phyloP scores from a whole-genome alignment of 2,329 filamentous ascomycete species.

The Metarhizium robertsii region DNA sequence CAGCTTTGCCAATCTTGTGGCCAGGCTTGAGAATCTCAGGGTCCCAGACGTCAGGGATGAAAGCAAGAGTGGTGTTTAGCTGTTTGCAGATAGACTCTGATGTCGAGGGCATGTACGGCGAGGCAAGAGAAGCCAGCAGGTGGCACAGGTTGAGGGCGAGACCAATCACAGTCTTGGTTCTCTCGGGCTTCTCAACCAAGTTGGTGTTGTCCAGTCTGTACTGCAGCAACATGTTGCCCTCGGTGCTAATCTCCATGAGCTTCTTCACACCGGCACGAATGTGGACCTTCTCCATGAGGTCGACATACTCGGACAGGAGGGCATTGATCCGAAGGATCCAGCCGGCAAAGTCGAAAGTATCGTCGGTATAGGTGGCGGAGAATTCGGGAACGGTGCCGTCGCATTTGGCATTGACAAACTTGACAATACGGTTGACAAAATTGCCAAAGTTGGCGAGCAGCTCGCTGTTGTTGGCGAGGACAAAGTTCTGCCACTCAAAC shows the following conservation, averaged over 20 bases:
- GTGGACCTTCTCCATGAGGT: conserved; percentile 61
- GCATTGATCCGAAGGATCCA: conserved; percentile 35
- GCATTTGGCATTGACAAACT: conserved; percentile 70
- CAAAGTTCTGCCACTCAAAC: conserved; percentile 81
- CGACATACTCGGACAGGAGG: conserved; percentile 56
- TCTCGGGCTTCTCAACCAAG: conserved; percentile 43
- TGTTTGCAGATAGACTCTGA: conserved; percentile 67
- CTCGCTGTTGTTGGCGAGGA: conserved; percentile 79
- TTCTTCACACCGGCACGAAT: conserved; percentile 57
- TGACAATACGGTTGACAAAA: conserved; percentile 64
- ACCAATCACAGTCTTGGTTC: conserved; percentile 54
- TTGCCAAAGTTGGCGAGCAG: conserved; percentile 70
- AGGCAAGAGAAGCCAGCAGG: conserved; percentile 68
- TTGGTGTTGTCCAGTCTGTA: conserved; percentile 46
- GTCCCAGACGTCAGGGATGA: conserved; percentile 52
- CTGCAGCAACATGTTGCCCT: conserved; percentile 42
- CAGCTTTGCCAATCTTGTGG: conserved; percentile 73
- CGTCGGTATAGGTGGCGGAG: conserved; percentile 44
- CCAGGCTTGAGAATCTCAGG: conserved; percentile 55
- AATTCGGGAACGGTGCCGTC: conserved; percentile 59
- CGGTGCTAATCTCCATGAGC: conserved; percentile 56
- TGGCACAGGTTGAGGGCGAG: conserved; percentile 78
- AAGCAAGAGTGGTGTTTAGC: conserved; percentile 45
- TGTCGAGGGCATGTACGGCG: conserved; percentile 80
- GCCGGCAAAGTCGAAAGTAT: conserved; percentile 32